phyloP scores from a whole-genome alignment of 2,329 filamentous ascomycete genomes.

The Fusarium sp. region DNA sequence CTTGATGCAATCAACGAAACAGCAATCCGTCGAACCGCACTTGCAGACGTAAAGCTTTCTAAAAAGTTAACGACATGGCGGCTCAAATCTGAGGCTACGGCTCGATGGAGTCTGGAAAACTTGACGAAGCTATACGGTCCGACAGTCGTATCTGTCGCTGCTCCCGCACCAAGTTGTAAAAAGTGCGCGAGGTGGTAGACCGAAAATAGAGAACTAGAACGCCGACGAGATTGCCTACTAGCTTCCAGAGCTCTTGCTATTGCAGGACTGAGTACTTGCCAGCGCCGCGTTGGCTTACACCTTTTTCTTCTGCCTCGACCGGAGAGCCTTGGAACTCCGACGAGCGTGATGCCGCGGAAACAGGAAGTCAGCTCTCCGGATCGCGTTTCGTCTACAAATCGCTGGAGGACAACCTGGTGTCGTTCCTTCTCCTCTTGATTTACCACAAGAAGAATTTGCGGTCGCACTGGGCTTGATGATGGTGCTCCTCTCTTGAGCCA shows the following conservation, averaged over 20 bases:
- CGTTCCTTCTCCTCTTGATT: conserved; percentile 12
- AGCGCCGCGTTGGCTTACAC: conserved; percentile 3
- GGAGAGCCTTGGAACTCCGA: conserved; percentile 12
- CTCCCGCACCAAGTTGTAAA: conserved; percentile 8
- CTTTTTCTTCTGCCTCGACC: conserved; percentile 1
- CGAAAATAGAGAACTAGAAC: conserved; percentile 11
- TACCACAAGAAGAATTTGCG: conserved; percentile 18
- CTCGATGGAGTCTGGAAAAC: conserved; percentile 13
- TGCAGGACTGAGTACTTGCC: conserved; percentile 15
- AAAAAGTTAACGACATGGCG: conserved; percentile 22
- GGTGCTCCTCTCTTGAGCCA: conserved; percentile 24
- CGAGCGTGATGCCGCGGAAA: conserved; percentile 7
- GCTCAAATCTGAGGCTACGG: conserved; percentile 11
- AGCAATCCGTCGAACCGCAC: conserved; percentile 14
- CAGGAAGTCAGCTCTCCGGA: neutral
- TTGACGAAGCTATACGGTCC: conserved; percentile 26
- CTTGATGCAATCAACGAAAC: conserved; percentile 30
- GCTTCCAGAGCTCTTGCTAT: conserved; percentile 13
- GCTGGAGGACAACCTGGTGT: neutral
- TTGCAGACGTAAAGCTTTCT: conserved; percentile 4
- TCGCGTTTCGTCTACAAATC: too few species aligned
- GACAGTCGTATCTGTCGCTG: neutral
- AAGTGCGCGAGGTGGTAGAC: conserved; percentile 18
- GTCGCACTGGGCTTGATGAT: conserved; percentile 13
- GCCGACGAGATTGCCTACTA: conserved; percentile 16